Evolutionary conservation across 2,329 filamentous ascomycete genomes (phyloP).

Genomic region (Atkinsonella hypoxylon): DNA sequence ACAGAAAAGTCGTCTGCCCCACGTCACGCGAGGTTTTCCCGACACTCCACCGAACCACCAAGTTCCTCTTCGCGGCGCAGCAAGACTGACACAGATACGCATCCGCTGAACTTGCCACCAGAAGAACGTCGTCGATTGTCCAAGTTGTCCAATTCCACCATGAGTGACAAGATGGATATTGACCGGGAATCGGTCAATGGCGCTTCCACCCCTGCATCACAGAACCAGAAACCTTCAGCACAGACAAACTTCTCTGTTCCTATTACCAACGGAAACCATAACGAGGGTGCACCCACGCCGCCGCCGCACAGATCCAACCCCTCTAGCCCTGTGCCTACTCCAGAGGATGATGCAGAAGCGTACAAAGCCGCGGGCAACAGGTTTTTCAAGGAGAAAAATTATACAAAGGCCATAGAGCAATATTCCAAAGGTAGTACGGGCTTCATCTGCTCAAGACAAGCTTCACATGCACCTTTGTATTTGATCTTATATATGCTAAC

Average conservation of each 20-base stretch:
- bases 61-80: constrained; percentile 34
- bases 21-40: constrained; percentile 32
- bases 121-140: constrained; percentile 75
- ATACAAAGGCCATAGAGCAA: constrained; percentile 74
- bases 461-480: background rate
- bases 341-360: constrained; percentile 68
- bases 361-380: constrained; percentile 93
- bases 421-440: constrained; percentile 73
- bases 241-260: constrained; percentile 39
- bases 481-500: background rate
- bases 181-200: constrained; percentile 51
- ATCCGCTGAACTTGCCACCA: constrained; percentile 82
- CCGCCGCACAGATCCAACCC: constrained; percentile 60
- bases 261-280: constrained; percentile 34
- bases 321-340: constrained; percentile 41
- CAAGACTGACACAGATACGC: constrained; percentile 57
- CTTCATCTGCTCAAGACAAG: background rate
- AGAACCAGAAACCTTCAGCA: constrained; percentile 20
- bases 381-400: constrained; percentile 92
- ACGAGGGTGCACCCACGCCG: constrained; percentile 46
- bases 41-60: constrained; percentile 36
- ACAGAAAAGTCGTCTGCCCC: constrained; percentile 10
- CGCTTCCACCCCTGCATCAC: constrained; percentile 40
- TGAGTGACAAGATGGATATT: constrained; percentile 63
- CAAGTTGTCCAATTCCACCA: constrained; percentile 45